Evolutionary conservation across 2,329 filamentous ascomycete genomes (phyloP).

Genomic region (Hirsutella rhossiliensis): DNA sequence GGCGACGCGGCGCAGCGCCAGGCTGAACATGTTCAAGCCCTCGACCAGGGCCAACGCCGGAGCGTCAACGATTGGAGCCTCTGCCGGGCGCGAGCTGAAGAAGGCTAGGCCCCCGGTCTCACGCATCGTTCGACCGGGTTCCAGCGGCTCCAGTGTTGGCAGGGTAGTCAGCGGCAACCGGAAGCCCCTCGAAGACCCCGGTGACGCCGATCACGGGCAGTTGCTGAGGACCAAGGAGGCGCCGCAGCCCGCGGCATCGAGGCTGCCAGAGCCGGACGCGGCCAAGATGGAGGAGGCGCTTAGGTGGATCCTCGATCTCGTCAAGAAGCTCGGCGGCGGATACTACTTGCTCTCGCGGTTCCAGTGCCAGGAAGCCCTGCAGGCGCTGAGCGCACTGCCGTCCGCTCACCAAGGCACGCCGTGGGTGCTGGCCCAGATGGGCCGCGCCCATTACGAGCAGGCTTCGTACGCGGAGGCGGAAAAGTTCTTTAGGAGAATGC

Average conservation of each 20-base stretch:
- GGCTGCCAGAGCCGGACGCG: constrained; percentile 37
- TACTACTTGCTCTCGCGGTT: constrained; percentile 72
- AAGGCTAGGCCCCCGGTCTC: constrained; percentile 68
- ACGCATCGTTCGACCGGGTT: constrained; percentile 51
- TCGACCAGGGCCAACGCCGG: constrained; percentile 53
- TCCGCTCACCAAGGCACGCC: constrained; percentile 74
- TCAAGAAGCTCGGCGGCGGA: constrained; percentile 70
- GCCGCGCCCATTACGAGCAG: constrained; percentile 84
- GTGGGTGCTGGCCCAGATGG: constrained; percentile 86
- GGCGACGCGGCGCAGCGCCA: constrained; percentile 53
- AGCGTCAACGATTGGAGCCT: constrained; percentile 41
- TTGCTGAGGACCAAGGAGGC: constrained; percentile 31
- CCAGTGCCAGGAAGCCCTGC: constrained; percentile 64
- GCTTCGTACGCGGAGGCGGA: constrained; percentile 78
- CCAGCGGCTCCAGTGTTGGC: constrained; percentile 61
- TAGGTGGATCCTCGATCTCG: constrained; percentile 64
- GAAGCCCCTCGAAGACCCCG: constrained; percentile 56
- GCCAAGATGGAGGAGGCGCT: constrained; percentile 64
- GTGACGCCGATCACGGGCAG: constrained; percentile 61
- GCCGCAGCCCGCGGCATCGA: constrained; percentile 23
- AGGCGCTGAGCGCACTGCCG: constrained; percentile 60
- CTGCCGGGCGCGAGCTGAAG: constrained; percentile 60
- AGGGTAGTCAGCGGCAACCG: constrained; percentile 85
- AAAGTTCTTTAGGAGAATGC: constrained; percentile 69
- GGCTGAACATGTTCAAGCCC: constrained; percentile 58